A percentile compares a stretch with the other conserved stretches of the same genome.
phyloP scores from a whole-genome alignment of 2,329 filamentous ascomycete genomes.

The Zarea fungicola region DNA sequence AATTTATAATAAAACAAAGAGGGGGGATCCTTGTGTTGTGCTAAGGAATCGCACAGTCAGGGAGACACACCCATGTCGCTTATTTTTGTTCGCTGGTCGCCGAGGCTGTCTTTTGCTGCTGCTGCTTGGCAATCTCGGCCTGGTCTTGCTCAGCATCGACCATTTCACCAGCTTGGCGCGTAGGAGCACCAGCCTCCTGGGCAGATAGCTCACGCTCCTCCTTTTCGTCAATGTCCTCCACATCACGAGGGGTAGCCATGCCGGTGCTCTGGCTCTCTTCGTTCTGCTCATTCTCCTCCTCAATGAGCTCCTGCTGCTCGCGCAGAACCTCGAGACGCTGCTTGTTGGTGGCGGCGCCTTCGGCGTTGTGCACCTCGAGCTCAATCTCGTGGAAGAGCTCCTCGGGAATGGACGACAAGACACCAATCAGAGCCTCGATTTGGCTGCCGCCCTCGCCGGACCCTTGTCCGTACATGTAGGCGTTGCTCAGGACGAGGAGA shows the following conservation, averaged over 20 bases:
- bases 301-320: constrained; percentile 96
- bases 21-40: neutral
- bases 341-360: constrained; percentile 97
- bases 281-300: constrained; percentile 93
- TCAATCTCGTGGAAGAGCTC: constrained; percentile 99
- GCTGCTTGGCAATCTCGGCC: neutral
- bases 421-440: constrained; percentile 87
- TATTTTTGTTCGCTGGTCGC: constrained; percentile 11
- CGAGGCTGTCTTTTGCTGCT: neutral
- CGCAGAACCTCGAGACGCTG: constrained; percentile 96
- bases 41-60: neutral
- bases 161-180: constrained; percentile 49
- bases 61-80: neutral
- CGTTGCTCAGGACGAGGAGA: constrained; percentile 90
- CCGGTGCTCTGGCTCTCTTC: constrained; percentile 72
- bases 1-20: constrained; percentile 13
- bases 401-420: constrained; percentile 91
- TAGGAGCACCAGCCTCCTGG: constrained; percentile 41
- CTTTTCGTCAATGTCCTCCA: constrained; percentile 91
- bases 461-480: constrained; percentile 91
- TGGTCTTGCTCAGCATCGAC: constrained; percentile 41
- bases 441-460: constrained; percentile 85
- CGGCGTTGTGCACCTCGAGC: constrained; percentile 92
- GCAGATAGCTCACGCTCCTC: constrained; percentile 62
- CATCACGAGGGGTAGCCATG: constrained; percentile 72